Conservation (phyloP, 1,139 yeast genomes). For the Candida pseudoviswanathii region DNA sequence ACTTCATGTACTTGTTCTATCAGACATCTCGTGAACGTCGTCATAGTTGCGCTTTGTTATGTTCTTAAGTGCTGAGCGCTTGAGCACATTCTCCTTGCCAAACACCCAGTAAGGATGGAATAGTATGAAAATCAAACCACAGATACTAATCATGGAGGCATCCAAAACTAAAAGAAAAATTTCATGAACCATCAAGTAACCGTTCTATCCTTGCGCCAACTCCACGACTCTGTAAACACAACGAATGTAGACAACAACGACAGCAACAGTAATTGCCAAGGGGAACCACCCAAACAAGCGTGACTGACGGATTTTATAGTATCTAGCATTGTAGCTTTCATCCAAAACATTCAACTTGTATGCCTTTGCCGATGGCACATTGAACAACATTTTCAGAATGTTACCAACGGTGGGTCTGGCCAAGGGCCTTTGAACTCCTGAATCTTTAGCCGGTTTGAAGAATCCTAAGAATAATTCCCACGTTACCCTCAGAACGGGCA, state of each 20-base stretch:
- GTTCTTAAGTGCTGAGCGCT: constrained; percentile 12
- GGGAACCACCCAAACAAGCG: constrained; percentile 48
- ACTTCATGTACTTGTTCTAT: too few species aligned
- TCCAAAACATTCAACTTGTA: constrained; percentile 28
- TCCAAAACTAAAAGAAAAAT: constrained; percentile 73
- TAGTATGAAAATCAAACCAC: constrained; percentile 44
- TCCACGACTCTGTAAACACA: constrained; percentile 80
- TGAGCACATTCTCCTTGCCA: constrained; percentile 30
- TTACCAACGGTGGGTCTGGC: constrained; percentile 28
- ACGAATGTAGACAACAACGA: constrained; percentile 61
- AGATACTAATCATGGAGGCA: constrained; percentile 60
- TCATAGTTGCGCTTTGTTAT: too few species aligned
- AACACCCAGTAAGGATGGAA: constrained; percentile 63
- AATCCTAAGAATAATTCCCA: constrained; percentile 75
- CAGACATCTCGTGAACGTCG: too few species aligned
- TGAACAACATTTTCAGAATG: constrained; percentile 31
- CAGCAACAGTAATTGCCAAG: constrained; percentile 49
- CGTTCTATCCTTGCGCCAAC: constrained; percentile 73
- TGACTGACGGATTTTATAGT: constrained; percentile 38
- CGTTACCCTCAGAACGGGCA: constrained; percentile 48
- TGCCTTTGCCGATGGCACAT: constrained; percentile 14
- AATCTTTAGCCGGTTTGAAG: constrained; percentile 29
- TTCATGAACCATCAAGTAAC: constrained; percentile 69
- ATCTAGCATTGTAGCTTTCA: constrained; percentile 36
- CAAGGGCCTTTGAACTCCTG: constrained; percentile 16